Percentiles rank a stretch among this genome's conserved stretches.
phyloP scores from a whole-genome alignment of 2,329 filamentous ascomycete genomes.

The Fusarium ambrosium region DNA sequence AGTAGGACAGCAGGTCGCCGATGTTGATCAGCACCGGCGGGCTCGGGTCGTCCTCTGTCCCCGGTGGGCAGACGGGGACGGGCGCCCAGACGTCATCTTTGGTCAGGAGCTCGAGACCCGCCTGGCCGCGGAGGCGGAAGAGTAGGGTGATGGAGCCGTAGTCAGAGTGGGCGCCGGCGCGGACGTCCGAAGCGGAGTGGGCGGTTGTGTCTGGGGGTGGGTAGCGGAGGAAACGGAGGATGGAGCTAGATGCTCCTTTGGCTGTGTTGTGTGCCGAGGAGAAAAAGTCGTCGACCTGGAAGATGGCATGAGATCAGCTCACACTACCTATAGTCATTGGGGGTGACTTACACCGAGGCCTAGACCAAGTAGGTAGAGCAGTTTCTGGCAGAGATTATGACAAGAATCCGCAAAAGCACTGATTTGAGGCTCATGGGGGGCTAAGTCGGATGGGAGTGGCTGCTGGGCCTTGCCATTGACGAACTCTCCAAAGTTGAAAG shows the following conservation, averaged over 20 bases:
- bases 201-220: constrained; percentile 64
- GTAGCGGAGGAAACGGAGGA: constrained; percentile 80
- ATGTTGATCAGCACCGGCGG: constrained; percentile 88
- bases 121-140: constrained; percentile 87
- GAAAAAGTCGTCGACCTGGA: constrained; percentile 66
- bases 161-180: constrained; percentile 93
- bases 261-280: constrained; percentile 62
- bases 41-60: constrained; percentile 68
- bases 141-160: constrained; percentile 82
- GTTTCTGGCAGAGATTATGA: constrained; percentile 76
- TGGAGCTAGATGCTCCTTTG: constrained; percentile 66
- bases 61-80: constrained; percentile 75
- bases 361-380: constrained; percentile 82
- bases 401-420: constrained; percentile 78
- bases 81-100: constrained; percentile 69
- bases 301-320: constrained; percentile 10
- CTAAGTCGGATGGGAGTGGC: constrained; percentile 77
- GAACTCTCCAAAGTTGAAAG: constrained; percentile 93
- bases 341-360: constrained; percentile 73
- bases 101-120: constrained; percentile 86
- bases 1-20: constrained; percentile 80
- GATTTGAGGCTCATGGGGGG: constrained; percentile 71
- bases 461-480: constrained; percentile 77
- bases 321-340: constrained; percentile 12
- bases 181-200: constrained; percentile 72